Conservation (phyloP, 148 eudicot genomes). For the Nepenthes gracilis region DNA sequence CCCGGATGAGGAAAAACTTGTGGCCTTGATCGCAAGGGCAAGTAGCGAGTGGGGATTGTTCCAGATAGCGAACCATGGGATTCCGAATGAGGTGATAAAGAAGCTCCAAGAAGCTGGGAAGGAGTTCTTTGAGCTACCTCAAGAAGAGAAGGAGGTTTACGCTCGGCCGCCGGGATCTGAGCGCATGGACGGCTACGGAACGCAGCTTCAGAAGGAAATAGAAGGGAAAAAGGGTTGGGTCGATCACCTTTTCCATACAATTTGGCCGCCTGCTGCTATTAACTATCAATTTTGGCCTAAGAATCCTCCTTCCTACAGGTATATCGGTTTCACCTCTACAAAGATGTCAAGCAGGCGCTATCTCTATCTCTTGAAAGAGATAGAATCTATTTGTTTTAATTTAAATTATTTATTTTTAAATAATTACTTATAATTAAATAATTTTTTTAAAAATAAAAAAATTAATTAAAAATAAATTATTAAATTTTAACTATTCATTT, state of each 20-base stretch:
- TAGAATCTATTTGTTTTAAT: no score
- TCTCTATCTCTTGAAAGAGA: no score
- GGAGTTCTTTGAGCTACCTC: constrained; percentile 58
- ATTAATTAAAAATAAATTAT: no score
- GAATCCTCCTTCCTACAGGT: constrained; percentile 26
- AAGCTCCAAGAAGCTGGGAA: constrained; percentile 40
- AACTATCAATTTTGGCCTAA: constrained; percentile 35
- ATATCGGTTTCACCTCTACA: neutral
- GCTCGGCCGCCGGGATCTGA: constrained; percentile 18
- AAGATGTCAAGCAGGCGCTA: no score
- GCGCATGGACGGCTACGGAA: constrained; percentile 36
- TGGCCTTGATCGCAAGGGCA: constrained; percentile 24
- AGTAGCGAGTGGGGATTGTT: constrained; percentile 50
- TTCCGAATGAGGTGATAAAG: constrained; percentile 29
- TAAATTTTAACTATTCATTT: no score
- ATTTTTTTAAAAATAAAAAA: no score
- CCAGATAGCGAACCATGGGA: constrained; percentile 58
- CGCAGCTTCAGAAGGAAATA: constrained; percentile 26
- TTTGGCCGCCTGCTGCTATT: constrained; percentile 31
- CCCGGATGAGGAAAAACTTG: constrained; percentile 17
- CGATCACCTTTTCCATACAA: constrained; percentile 39
- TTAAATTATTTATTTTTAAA: no score
- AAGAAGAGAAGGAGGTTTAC: constrained; percentile 30
- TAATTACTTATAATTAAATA: no score
- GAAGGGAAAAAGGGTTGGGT: constrained; percentile 45